Evolutionary conservation across 805 yeast genomes (phyloP).

Genomic region (Maudiozyma serrabonitensis): DNA sequence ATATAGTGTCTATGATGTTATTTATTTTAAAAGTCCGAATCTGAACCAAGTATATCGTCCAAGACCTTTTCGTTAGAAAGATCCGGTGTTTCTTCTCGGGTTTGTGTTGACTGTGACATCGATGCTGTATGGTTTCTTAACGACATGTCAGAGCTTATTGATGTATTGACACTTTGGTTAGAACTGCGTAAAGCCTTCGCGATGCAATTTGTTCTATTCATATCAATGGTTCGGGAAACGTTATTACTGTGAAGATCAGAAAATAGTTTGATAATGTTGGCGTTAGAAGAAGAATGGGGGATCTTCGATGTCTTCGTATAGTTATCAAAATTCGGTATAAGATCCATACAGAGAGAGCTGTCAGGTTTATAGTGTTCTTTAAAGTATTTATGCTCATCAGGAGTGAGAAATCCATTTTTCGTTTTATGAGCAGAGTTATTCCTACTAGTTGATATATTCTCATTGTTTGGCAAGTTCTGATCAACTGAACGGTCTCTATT

Average conservation of each 20-base stretch:
- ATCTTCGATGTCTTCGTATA: slow-evolving; percentile 7
- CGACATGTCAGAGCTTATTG: not conserved
- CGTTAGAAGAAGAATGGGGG: slow-evolving; percentile 14
- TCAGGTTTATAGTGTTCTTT: slow-evolving; percentile 14
- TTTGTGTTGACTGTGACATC: not conserved
- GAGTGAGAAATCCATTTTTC: slow-evolving; percentile 11
- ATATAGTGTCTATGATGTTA: not conserved
- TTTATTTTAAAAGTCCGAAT: slow-evolving; percentile 16
- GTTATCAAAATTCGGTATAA: slow-evolving; percentile 14
- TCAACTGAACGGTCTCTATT: too few relatives aligned
- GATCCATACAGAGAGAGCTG: slow-evolving; percentile 16
- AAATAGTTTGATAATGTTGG: slow-evolving; percentile 9
- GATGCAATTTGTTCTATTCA: slow-evolving; percentile 22
- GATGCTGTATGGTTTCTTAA: not conserved
- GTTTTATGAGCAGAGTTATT: not conserved
- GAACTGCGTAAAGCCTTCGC: slow-evolving; percentile 6
- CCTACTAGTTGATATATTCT: not conserved
- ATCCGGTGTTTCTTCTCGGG: not conserved
- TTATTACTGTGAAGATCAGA: slow-evolving; percentile 7
- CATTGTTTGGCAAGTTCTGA: too few relatives aligned
- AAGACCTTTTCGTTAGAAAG: slow-evolving; percentile 8
- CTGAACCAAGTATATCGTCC: slow-evolving; percentile 17
- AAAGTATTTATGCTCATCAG: slow-evolving; percentile 16
- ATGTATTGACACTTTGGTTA: not conserved
- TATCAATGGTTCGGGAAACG: slow-evolving; percentile 16